phyloP scores from a whole-genome alignment of 1,284 basidiomycete genomes.

The Ustilago shanxiensis region DNA sequence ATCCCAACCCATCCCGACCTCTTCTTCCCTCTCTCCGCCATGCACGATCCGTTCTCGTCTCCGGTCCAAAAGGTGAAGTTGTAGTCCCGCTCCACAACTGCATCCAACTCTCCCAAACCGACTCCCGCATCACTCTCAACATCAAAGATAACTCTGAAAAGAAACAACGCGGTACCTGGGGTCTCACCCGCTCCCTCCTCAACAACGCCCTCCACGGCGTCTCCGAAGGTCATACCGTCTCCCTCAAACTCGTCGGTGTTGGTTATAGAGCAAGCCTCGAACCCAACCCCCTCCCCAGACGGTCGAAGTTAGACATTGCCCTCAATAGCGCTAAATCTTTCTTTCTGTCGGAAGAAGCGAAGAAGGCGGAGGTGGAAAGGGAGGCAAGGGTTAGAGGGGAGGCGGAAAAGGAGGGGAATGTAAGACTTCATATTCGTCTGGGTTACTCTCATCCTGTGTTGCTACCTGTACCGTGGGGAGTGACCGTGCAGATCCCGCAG shows the following conservation, averaged over 20 bases:
- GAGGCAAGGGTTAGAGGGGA: conserved; percentile 5
- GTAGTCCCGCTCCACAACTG: conserved; percentile 62
- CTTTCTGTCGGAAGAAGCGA: conserved; percentile 54
- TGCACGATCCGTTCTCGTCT: conserved; percentile 59
- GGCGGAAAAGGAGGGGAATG: conserved; percentile 36
- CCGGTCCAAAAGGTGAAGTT: conserved; percentile 61
- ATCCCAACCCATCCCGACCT: conserved; percentile 61
- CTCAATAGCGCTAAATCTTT: conserved; percentile 36
- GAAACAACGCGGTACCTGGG: conserved; percentile 90
- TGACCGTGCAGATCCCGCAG: conserved; percentile 67
- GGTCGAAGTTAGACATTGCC: conserved; percentile 52
- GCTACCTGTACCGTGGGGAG: conserved; percentile 78
- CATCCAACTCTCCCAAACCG: conserved; percentile 27
- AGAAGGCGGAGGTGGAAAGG: conserved; percentile 47
- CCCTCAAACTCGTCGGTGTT: conserved; percentile 91
- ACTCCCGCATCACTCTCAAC: conserved; percentile 71
- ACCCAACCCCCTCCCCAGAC: conserved; percentile 76
- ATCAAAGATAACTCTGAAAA: conserved; percentile 81
- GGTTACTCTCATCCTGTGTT: conserved; percentile 90
- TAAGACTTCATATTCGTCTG: conserved; percentile 71
- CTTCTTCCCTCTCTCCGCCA: conserved; percentile 53
- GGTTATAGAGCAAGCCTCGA: conserved; percentile 92
- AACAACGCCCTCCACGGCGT: conserved; percentile 91
- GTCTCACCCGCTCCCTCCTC: conserved; percentile 88
- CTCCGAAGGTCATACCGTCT: conserved; percentile 84